Percentiles rank a stretch among this genome's conserved stretches.
Evolutionary conservation across 805 yeast genomes (phyloP).

Genomic region (Blastobotrys muscicola): DNA sequence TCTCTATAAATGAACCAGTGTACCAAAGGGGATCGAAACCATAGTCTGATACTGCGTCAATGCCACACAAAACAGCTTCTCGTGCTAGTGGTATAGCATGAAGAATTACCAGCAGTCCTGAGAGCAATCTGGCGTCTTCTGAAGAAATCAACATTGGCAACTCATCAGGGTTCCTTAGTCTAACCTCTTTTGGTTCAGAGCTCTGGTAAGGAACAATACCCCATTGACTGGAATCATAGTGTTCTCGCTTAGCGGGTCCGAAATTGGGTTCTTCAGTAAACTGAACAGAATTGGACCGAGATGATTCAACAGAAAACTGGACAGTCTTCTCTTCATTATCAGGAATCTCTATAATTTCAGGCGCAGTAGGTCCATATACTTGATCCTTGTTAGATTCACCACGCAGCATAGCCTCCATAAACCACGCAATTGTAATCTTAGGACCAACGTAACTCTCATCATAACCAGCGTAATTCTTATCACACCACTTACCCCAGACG

Average conservation of each 20-base stretch:
- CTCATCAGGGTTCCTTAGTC: constrained; percentile 3
- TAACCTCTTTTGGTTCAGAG: background rate
- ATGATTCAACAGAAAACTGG: background rate
- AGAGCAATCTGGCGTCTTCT: constrained; percentile 13
- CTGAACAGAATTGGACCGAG: background rate
- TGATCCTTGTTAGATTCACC: background rate
- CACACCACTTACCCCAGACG: constrained; percentile 8
- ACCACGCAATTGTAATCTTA: background rate
- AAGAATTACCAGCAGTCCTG: constrained; percentile 21
- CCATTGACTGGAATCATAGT: constrained; percentile 19
- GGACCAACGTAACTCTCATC: background rate
- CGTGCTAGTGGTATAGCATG: constrained; percentile 27
- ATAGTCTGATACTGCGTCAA: constrained; percentile 18
- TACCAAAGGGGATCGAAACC: constrained; percentile 24
- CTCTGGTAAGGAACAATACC: constrained; percentile 14
- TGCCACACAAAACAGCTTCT: constrained; percentile 18
- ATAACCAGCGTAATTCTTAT: too few relatives aligned
- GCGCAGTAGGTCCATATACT: background rate
- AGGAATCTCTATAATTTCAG: background rate
- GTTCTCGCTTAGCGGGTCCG: constrained; percentile 17
- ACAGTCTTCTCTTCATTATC: background rate
- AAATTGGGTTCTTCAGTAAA: constrained; percentile 5
- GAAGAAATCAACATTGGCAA: constrained; percentile 18
- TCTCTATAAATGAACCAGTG: constrained; percentile 14
- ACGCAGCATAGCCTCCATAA: background rate